Evolutionary conservation across 768 basidiomycete species (phyloP), one percentile per base, ranked within the genome.

Genomic region (Hygrocybe punicea): DNA sequence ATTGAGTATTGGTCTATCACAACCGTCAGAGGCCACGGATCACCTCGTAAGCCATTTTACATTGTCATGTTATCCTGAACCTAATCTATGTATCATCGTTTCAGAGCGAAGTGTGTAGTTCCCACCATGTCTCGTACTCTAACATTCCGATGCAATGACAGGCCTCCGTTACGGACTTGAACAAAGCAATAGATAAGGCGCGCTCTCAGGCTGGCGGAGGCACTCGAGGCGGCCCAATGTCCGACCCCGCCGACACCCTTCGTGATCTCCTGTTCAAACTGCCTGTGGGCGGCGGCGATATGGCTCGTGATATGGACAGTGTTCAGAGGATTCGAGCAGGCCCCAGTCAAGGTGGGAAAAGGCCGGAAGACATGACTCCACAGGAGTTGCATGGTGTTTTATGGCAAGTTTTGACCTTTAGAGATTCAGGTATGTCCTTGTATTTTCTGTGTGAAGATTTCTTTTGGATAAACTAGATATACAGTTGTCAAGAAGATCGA

Each of bases 121-220:
- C 2, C 24, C 34, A 25, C 33, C 36, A 34, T 6, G 13, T 37
- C 16, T 11, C 23, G 2, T 23, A 29, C 16, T n/a, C 7, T 40
- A 19, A 29, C 29, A n/a, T 42, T 36, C 51, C 44, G 57, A 16
- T 23, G 17, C 13, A 63, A 58, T 73, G 69, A 19, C 68, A 88
- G 75, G 90, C 93, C 2, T 94, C 92, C 35, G 91, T 98, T 2
- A 81, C 86, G 1, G 93, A 98, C 66, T 78, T 98, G 40, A 91
- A 89, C 73, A 84, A 85, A 58, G 83, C 89, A 58, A 77, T 96
- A 60, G 80, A 82, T 56, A 81, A 80, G 44, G 91, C 91, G 2
- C 83, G 85, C n/a, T 77, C 82, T 23, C 77, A 76, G 62, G 76
- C 79, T 69, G 29, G 29, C 29, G 60, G 54, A 70, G 56, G 40